Evolutionary conservation across 139 green algal species (phyloP).

Genomic region (Coccomyxa sp.): DNA sequence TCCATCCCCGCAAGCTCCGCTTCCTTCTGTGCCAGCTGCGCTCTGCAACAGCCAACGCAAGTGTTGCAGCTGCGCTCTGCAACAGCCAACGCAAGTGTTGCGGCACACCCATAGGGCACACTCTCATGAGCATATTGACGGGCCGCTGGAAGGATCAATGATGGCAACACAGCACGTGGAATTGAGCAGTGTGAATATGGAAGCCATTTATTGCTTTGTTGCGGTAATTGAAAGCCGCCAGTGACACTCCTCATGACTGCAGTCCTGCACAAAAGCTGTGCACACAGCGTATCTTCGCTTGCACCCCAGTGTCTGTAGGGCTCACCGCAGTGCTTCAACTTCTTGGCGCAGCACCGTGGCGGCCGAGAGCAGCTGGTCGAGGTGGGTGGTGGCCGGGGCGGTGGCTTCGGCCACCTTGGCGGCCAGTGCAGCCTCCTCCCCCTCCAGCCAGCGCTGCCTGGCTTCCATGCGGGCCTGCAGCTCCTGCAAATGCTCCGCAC

Average conservation of each 20-base stretch:
- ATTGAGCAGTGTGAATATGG: no score
- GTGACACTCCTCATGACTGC: no score
- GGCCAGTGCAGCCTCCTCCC: constrained; percentile 12
- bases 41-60: not conserved
- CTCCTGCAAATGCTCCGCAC: constrained; percentile 18
- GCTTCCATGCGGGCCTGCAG: constrained; percentile 14
- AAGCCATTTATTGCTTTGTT: no score
- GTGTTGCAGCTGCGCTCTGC: constrained; percentile 7
- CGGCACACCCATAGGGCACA: not conserved
- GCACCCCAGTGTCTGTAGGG: not conserved
- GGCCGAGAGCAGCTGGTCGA: not conserved
- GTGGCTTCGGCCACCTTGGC: constrained; percentile 23
- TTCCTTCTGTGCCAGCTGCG: constrained; percentile 16
- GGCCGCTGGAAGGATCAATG: no score
- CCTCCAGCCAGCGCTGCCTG: constrained; percentile 9
- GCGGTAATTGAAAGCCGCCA: no score
- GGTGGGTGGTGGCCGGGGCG: not conserved
- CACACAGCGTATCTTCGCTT: no score
- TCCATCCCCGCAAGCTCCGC: not conserved
- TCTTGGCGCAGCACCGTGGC: not conserved
- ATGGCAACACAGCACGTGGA: no score
- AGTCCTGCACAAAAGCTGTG: no score
- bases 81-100: not conserved
- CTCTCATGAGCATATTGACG: no score
- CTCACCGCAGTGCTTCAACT: not conserved